phyloP scores from a whole-genome alignment of 352 stramenopile genomes.

The Phytophthora pseudosyringae region DNA sequence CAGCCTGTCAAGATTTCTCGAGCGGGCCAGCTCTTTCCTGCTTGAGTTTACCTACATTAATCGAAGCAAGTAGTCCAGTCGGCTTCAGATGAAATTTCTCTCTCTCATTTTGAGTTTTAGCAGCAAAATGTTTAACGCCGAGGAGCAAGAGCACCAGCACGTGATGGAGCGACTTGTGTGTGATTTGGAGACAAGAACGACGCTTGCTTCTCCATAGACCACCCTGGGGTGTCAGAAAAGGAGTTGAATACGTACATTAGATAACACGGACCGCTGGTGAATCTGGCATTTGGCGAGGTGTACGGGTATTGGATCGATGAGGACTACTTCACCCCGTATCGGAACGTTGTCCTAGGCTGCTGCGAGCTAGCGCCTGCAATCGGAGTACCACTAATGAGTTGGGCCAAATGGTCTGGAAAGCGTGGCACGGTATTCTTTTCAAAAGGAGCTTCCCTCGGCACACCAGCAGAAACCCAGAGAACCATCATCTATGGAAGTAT shows the following conservation, averaged over 20 bases:
- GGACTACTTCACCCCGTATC: slow-evolving; percentile 14
- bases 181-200: slow-evolving; percentile 9
- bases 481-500: slow-evolving; percentile 4
- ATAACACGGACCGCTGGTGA: slow-evolving; percentile 10
- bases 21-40: slow-evolving; percentile 56
- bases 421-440: slow-evolving; percentile 1
- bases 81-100: neutral
- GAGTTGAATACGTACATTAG: slow-evolving; percentile 8
- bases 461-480: neutral
- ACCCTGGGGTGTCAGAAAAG: neutral
- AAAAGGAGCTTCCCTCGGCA: slow-evolving; percentile 11
- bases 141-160: neutral
- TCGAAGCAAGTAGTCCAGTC: neutral
- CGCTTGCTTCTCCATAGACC: slow-evolving; percentile 12
- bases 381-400: neutral
- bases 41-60: slow-evolving; percentile 12
- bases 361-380: slow-evolving; percentile 4
- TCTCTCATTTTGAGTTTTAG: too few relatives aligned
- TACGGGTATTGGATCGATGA: slow-evolving; percentile 14
- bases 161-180: slow-evolving; percentile 2
- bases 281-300: slow-evolving; percentile 11
- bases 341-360: neutral
- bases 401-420: neutral
- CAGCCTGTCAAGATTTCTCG: slow-evolving; percentile 48
- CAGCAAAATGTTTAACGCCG: neutral